A percentile compares a stretch with the other conserved stretches of the same genome.
Evolutionary conservation across 345 rosid genomes (phyloP).

Genomic region (Gossypium thurberi): DNA sequence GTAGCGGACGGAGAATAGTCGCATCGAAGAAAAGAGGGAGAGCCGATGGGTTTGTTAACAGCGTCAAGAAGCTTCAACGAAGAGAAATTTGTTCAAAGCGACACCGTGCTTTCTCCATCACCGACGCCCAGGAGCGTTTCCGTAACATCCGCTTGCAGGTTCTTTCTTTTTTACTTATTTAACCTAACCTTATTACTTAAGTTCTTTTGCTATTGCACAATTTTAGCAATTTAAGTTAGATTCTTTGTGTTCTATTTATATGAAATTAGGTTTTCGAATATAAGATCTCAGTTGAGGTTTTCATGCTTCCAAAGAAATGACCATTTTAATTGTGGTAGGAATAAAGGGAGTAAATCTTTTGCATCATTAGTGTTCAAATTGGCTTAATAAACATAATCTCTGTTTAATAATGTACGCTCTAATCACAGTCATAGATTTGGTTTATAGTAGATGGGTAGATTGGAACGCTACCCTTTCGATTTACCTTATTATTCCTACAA

Average conservation of each 20-base stretch:
- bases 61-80: slow-evolving; percentile 80
- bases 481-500: neutral
- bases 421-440: neutral
- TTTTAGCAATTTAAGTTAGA: neutral
- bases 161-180: neutral
- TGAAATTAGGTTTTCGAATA: neutral
- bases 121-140: slow-evolving; percentile 77
- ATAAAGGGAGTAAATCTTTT: neutral
- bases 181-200: neutral
- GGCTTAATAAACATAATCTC: neutral
- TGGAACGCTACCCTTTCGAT: neutral
- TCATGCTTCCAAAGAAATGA: neutral
- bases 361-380: neutral
- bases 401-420: neutral
- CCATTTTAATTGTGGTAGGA: neutral
- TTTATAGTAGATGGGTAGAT: neutral
- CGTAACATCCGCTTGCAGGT: slow-evolving; percentile 81
- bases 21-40: slow-evolving; percentile 48
- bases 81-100: slow-evolving; percentile 69
- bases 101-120: slow-evolving; percentile 71
- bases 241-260: neutral
- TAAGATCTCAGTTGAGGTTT: neutral
- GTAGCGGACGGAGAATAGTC: slow-evolving; percentile 48
- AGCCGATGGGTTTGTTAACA: slow-evolving; percentile 54
- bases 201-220: neutral